phyloP scores from a whole-genome alignment of 2,329 filamentous ascomycete genomes.

The Colletotrichum echinochloae region DNA sequence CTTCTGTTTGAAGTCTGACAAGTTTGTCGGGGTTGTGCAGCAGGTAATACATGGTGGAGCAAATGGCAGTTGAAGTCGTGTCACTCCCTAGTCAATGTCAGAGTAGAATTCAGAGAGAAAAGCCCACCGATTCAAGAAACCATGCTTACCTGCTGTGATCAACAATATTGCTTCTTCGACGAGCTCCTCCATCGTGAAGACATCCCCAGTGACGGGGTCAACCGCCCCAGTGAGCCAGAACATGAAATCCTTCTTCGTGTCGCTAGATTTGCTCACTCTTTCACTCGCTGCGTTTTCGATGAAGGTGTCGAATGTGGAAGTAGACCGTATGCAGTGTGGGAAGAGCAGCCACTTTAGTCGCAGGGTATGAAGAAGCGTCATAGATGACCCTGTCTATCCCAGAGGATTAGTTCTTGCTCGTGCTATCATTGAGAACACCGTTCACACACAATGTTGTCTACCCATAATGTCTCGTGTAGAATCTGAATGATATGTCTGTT shows the following conservation, averaged over 20 bases:
- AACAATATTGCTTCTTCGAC: slow-evolving; percentile 27
- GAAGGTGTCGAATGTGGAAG: slow-evolving; percentile 17
- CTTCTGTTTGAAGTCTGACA: background rate
- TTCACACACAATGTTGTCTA: slow-evolving; percentile 18
- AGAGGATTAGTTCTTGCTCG: background rate
- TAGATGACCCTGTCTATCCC: background rate
- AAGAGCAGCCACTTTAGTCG: slow-evolving; percentile 25
- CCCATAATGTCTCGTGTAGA: slow-evolving; percentile 27
- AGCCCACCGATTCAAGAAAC: background rate
- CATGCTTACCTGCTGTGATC: slow-evolving; percentile 21
- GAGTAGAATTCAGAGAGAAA: too few species aligned
- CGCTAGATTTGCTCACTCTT: slow-evolving; percentile 14
- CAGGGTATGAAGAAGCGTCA: slow-evolving; percentile 3
- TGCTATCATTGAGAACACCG: background rate
- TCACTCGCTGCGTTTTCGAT: slow-evolving; percentile 7
- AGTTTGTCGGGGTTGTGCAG: slow-evolving; percentile 23
- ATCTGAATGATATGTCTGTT: slow-evolving; percentile 23
- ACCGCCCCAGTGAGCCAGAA: slow-evolving; percentile 28
- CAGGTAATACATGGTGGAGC: slow-evolving; percentile 26
- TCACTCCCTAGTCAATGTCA: slow-evolving; percentile 8
- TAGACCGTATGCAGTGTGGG: slow-evolving; percentile 9
- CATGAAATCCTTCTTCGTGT: slow-evolving; percentile 28
- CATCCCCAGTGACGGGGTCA: slow-evolving; percentile 4
- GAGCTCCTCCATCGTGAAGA: slow-evolving; percentile 26
- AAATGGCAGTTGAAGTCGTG: slow-evolving; percentile 17